Conservation (phyloP, 2,329 filamentous ascomycete genomes). For the Colletotrichum horii region DNA sequence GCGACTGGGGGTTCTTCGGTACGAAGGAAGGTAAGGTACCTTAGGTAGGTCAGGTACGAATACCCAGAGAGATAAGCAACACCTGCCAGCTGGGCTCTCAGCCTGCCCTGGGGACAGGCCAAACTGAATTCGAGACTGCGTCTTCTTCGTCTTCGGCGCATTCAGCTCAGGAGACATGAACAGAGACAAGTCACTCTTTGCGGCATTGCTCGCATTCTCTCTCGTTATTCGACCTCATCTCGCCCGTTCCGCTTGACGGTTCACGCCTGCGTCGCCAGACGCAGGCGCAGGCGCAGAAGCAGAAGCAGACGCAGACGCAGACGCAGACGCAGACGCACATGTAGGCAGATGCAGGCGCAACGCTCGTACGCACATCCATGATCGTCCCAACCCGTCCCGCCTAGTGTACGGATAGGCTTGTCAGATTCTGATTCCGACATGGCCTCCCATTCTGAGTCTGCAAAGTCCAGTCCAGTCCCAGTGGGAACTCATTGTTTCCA, state of each 20-base stretch:
- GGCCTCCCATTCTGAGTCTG: background rate
- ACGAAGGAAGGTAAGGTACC: background rate
- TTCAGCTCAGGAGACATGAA: background rate
- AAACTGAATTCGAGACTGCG: background rate
- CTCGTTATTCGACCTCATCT: background rate
- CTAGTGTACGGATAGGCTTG: background rate
- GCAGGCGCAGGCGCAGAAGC: background rate
- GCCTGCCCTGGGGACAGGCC: background rate
- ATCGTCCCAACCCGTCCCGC: background rate
- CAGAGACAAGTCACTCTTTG: background rate
- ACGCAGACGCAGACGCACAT: conserved; percentile 14
- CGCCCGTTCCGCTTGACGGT: background rate
- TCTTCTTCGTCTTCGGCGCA: background rate
- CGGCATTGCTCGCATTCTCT: background rate
- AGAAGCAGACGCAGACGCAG: background rate
- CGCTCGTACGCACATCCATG: conserved; percentile 13
- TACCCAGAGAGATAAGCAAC: background rate
- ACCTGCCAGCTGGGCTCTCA: background rate
- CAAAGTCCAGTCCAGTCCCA: background rate
- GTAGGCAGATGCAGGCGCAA: background rate
- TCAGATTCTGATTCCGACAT: conserved; percentile 2
- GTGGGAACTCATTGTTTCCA: background rate
- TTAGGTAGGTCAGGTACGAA: background rate
- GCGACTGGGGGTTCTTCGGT: background rate
- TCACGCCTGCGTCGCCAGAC: background rate